Conservation (phyloP, 2,329 filamentous ascomycete species). For the Alternaria sp. region DNA sequence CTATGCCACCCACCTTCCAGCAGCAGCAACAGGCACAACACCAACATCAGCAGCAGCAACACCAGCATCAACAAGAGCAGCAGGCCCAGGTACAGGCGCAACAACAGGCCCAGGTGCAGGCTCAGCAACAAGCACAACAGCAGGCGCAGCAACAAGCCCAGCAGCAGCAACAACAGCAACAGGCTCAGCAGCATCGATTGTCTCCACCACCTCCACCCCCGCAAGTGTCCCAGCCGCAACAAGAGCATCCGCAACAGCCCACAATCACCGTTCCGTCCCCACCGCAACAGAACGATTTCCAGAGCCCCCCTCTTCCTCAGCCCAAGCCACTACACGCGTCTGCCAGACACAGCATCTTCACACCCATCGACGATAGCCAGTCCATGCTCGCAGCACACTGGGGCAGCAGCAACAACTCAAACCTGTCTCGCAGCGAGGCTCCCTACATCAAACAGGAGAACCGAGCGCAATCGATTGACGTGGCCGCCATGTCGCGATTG, state of each 20-base stretch:
- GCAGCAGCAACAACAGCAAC: conserved; percentile 63
- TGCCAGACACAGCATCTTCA: conserved; percentile 93
- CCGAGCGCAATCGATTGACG: conserved; percentile 71
- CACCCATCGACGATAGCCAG: conserved; percentile 90
- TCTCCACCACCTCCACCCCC: conserved; percentile 77
- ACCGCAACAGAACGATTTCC: conserved; percentile 60
- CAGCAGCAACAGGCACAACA: conserved; percentile 67
- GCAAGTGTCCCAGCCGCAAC: conserved; percentile 72
- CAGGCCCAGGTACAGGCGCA: conserved; percentile 76
- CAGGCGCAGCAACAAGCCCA: conserved; percentile 60
- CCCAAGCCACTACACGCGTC: conserved; percentile 68
- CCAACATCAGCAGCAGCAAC: conserved; percentile 61
- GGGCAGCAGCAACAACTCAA: conserved; percentile 56
- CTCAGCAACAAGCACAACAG: conserved; percentile 57
- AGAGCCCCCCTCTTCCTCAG: conserved; percentile 62
- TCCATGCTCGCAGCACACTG: conserved; percentile 86
- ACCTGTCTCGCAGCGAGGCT: conserved; percentile 54
- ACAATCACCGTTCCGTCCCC: conserved; percentile 55
- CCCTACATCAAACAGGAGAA: conserved; percentile 51
- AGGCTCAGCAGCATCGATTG: conserved; percentile 57
- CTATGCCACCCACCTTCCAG: conserved; percentile 73
- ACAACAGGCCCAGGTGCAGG: conserved; percentile 55
- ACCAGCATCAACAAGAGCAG: conserved; percentile 61
- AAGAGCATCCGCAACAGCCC: conserved; percentile 58
- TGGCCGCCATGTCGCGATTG: conserved; percentile 58